Evolutionary conservation across 2,329 filamentous ascomycete genomes (phyloP), one percentile per base, ranked within the genome.

Genomic region (Epicoccum sorghinum): DNA sequence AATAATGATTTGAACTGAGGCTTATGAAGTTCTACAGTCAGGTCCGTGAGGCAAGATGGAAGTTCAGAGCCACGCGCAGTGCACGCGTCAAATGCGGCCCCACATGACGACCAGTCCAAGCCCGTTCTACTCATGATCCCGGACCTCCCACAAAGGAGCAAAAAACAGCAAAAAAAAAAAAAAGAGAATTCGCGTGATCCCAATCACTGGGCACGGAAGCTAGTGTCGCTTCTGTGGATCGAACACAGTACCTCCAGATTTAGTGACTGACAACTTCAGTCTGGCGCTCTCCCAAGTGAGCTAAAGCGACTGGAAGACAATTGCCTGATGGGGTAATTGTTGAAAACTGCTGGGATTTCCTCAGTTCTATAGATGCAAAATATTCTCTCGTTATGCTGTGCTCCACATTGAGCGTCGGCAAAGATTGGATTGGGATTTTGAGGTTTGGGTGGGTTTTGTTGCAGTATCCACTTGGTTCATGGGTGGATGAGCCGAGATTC

Each of bases 231-330:
- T 54, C 52, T 54, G 52, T 54, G 52, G 52, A 54, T 54, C 52
- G 52, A 54, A 54, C 52, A 51, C 52, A 50, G 52, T 55, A 55
- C 52, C 52, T 55, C 52, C 52, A 55, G 52, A 55, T 55, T 55
- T 51, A 50, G 38, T 55, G 52, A 55, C 52, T 55, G 52, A 55
- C 29, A 43, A 55, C 52, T 55, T 55, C 52, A 55, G 52, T 55
- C 52, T 55, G 52, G 52, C 52, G 52, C 52, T 55, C 52, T 55
- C 52, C 52, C 52, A 55, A 55, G 46, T 55, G 52, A 55, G 52
- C 52, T 55, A 55, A 55, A 55, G 52, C 52, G 52, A 55, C 52
- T 43, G 42, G 47, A 55, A 51, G 40, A 30, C 45, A 51, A 51
- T 55, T 51, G 47, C 52, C 42, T 42, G 38, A 55, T 46, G 37